A percentile compares a stretch with the other conserved stretches of the same genome.
Evolutionary conservation across 352 stramenopile genomes (phyloP).

Genomic region (Pythium coloratum): DNA sequence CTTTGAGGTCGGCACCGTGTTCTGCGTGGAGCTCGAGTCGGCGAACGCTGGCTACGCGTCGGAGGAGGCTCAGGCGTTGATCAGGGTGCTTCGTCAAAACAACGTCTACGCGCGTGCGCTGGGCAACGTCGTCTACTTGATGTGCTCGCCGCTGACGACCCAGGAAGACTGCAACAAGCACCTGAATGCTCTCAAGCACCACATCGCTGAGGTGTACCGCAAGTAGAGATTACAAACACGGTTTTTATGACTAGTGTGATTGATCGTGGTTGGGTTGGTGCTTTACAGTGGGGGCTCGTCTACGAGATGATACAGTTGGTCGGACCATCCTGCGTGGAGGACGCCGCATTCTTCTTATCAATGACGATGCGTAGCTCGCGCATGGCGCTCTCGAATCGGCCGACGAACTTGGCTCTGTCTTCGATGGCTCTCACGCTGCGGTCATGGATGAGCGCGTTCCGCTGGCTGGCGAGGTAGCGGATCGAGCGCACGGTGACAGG

Average conservation of each 20-base stretch:
- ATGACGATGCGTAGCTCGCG: slow-evolving; percentile 62
- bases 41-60: slow-evolving; percentile 66
- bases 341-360: slow-evolving; percentile 44
- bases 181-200: slow-evolving; percentile 42
- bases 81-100: slow-evolving; percentile 57
- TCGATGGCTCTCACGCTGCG: slow-evolving; percentile 54
- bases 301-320: slow-evolving; percentile 34
- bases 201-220: slow-evolving; percentile 47
- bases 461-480: slow-evolving; percentile 77
- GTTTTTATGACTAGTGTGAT: background rate
- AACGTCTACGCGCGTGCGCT: slow-evolving; percentile 79
- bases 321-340: background rate
- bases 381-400: slow-evolving; percentile 55
- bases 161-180: slow-evolving; percentile 62
- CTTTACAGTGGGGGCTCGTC: slow-evolving; percentile 15
- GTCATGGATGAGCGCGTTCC: slow-evolving; percentile 84
- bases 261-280: background rate
- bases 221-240: slow-evolving; percentile 8
- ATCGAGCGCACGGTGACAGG: slow-evolving; percentile 58
- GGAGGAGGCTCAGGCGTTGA: slow-evolving; percentile 57
- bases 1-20: slow-evolving; percentile 79
- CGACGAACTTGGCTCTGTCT: slow-evolving; percentile 65
- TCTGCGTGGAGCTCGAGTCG: slow-evolving; percentile 69
- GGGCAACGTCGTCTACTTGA: slow-evolving; percentile 85
- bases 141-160: slow-evolving; percentile 80